Base-by-base conservation (phyloP, 306 rosid genomes). In the Gillenia trifoliata region DNA sequence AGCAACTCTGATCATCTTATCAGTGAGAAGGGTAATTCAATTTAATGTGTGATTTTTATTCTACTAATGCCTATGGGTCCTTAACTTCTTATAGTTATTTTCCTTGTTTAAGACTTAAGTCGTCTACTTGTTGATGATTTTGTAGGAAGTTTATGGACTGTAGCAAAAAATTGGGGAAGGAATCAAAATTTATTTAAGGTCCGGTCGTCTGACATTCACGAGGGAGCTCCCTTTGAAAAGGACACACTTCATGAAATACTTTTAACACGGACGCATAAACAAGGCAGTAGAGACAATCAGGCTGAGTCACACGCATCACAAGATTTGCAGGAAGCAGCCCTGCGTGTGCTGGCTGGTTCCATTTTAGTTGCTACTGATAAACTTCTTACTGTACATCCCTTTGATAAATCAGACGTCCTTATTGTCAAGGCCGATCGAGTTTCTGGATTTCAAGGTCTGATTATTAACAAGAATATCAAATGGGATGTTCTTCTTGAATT, bases 391-490 rank as follows among this genome's bases (percentile, higher is more conserved):
- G 64, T 69, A n/a, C 83, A 82, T 20, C 96, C 88, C 78, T 94
- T 94, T 83, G 93, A 79, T 60, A 83, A 88, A 76, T 83, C 97
- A n/a, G 79, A 82, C 81, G 77, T 94, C 76, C 89, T 94, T 70
- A 87, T 94, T 50, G 86, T 91, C 66, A 86, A 90, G 75, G 94
- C 91, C 11, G 84, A 91, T 85, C 81, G 75, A 80, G 73, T 40
- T 66, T 67, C 74, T 11, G 97, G 97, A 43, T 91, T 91, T 84
- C 89, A 84, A 80, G 98, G 98, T 76, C 82, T 94, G 25, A 91
- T 94, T 72, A 80, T 88, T 70, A 91, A 94, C 92, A 90, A 90
- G 79, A 87, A 68, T 72, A 80, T 90, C 70, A 47, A 73, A 68
- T 91, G 98, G 96, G 88, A 79, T 63, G 71, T 87, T 63, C 79